Base-by-base conservation (phyloP, 371 early-diverging fungal species). In the Rhizomucor miehei region DNA sequence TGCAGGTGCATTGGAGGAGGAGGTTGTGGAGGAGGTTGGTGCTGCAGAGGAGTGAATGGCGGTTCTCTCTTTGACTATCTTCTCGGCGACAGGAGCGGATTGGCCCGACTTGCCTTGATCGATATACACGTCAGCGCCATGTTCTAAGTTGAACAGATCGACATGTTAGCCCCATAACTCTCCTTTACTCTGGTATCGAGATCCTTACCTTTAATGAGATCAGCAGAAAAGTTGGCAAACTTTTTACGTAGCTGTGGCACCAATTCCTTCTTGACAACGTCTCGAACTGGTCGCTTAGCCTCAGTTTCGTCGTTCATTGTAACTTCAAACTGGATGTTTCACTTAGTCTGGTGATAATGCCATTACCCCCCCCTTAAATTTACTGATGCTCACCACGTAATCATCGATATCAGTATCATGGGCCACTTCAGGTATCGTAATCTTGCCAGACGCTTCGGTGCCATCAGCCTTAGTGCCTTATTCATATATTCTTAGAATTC, bases 101-200 rank as follows among this genome's bases (percentile, higher is more conserved):
- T 55, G 40, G 6, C 81, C 80, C 56, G 78, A 51, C 53, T 81
- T 64, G 11, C 67, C 58, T 11, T 81, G 66, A 14, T 82, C 84
- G 56, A 95, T 93, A 67, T 91, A 90, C 24, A 97, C 95, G 74
- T 95, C 98, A 57, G 89, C 84, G 43, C 86, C 79, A 70, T 97
- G 91, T 45, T 79, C 84, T 76, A 57, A 35, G 39, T 53, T 43
- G 37, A n/a, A 24, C 29, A 39, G 11, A 46, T 47, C 38, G 25
- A 38, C 39, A 44, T 39, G 56, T 44, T 19, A 44, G 37, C 29
- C 35, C 35, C 16, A 25, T 24, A 25, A n/a, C 9, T 47, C 19
- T 39, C 39, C 37, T n/a, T 39, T 39, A n/a, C 41, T 13, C 24
- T 13, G 21, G 8, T 24, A 46, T 21, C 45, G 25, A 34, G 12